Base-by-base conservation (phyloP, 345 rosid species). In the Citropsis articulata region DNA sequence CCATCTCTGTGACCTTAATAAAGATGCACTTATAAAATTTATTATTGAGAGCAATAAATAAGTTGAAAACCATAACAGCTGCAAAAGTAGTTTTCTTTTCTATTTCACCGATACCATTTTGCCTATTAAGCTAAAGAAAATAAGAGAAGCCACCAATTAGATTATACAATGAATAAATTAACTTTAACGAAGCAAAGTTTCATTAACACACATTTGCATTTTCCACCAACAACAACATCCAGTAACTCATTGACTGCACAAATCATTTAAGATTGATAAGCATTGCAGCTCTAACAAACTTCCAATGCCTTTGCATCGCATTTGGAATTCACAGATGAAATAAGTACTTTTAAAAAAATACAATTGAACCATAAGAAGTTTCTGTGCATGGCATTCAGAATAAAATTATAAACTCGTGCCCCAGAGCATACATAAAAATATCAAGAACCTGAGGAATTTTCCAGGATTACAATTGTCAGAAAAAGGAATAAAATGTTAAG, bases 1-100 rank as follows among this genome's bases (percentile, higher is more conserved):
- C 99, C 99, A 97, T 94, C 91, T 94, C 99, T n/a, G 80, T 76
- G 45, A 94, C 99, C 99, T 94, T 80, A 57, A 76, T 50, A 53
- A 64, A 80, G 25, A 70, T 18, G 69, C 28, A 53, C 61, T 22
- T 59, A 33, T 33, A 66, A 25, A 67, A 38, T 33, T 76, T 36
- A 68, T 66, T 28, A 40, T 38, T 48, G 55, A 9, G 53, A 67
- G 56, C 6, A 68, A 55, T 76, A 61, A 18, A 7, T 5, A 13
- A 18, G 45, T 42, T 12, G 10, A 19, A 73, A 42, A 28, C 25
- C 57, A 28, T 27, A 48, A 69, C 19, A 50, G 69, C 68, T 61
- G 30, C 59, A 74, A 42, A 38, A 59, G 21, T 40, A n/a, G 7
- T 74, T 74, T 62, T 66, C 71, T 40, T 13, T 16, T 75, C 30